A percentile compares a stretch with the other conserved stretches of the same genome.
phyloP scores from a whole-genome alignment of 495 filamentous ascomycete genomes.

The Penicillium canariense region DNA sequence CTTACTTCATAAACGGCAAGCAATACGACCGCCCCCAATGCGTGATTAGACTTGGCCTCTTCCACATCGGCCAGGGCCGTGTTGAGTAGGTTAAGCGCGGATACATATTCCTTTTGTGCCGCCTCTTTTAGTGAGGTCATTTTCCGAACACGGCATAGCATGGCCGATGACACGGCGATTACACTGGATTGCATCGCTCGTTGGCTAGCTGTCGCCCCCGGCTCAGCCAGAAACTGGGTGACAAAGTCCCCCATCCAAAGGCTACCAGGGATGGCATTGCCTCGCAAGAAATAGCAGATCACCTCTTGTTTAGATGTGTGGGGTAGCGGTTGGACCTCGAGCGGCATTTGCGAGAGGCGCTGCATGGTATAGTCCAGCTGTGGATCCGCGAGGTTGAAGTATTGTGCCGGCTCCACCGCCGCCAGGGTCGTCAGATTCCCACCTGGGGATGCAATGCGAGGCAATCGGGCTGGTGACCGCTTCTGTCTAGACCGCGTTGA shows the following conservation, averaged over 20 bases:
- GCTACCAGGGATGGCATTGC: conserved; percentile 38
- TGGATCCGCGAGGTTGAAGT: conserved; percentile 23
- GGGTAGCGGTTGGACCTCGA: conserved; percentile 24
- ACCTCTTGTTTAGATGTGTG: conserved; percentile 36
- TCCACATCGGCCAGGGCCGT: conserved; percentile 50
- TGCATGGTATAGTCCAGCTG: conserved; percentile 6
- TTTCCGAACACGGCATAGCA: conserved; percentile 43
- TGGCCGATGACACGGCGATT: conserved; percentile 50
- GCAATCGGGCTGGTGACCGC: conserved; percentile 8
- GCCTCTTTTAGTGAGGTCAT: conserved; percentile 32
- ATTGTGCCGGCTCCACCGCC: conserved; percentile 9
- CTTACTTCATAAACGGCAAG: conserved; percentile 52
- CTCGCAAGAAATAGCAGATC: conserved; percentile 43
- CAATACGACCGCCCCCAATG: conserved; percentile 60
- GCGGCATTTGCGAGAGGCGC: conserved; percentile 10
- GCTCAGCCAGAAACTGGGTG: conserved; percentile 23
- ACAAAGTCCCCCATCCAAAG: conserved; percentile 31
- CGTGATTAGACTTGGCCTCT: conserved; percentile 58
- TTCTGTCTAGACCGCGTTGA: conserved; percentile 7
- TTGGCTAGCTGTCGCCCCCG: conserved; percentile 21
- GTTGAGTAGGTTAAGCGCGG: conserved; percentile 49
- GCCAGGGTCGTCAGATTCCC: conserved; percentile 10
- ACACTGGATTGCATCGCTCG: conserved; percentile 46
- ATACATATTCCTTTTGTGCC: conserved; percentile 48
- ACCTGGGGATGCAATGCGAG: conserved; percentile 23